phyloP scores from a whole-genome alignment of 148 eudicot genomes.

The Vaccinium darrowii region DNA sequence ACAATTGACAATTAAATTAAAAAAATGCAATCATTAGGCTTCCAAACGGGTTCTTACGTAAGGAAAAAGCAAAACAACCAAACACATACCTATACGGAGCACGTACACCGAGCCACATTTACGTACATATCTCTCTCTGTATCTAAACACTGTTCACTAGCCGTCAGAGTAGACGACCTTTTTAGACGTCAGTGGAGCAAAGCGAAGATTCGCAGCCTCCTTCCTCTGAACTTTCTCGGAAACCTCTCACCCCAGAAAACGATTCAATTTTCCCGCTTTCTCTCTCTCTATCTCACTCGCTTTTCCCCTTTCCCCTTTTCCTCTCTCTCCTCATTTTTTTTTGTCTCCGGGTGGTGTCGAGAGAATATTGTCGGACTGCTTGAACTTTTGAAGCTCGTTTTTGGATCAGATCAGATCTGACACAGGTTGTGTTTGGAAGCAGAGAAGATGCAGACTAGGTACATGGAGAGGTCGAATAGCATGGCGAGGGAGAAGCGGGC shows the following conservation, averaged over 20 bases:
- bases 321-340: no score
- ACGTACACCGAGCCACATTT: not conserved
- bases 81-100: no score
- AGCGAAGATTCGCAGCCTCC: not conserved
- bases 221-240: conserved; percentile 9
- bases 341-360: not conserved
- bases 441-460: conserved; percentile 67
- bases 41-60: no score
- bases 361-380: not conserved
- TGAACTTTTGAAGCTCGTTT: not conserved
- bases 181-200: not conserved
- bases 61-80: no score
- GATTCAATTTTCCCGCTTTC: conserved; percentile 1
- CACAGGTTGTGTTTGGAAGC: conserved; percentile 7
- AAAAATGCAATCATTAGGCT: no score
- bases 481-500: conserved; percentile 66
- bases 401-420: conserved; percentile 25
- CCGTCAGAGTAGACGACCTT: not conserved
- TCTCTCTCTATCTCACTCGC: not conserved
- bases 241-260: not conserved
- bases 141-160: not conserved
- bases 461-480: conserved; percentile 73
- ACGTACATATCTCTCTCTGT: not conserved
- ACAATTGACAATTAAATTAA: no score
- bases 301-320: not conserved